Percentiles rank a stretch among this genome's conserved stretches.
Conservation (phyloP, 1,139 yeast genomes). For the Candida tetrigidarum region DNA sequence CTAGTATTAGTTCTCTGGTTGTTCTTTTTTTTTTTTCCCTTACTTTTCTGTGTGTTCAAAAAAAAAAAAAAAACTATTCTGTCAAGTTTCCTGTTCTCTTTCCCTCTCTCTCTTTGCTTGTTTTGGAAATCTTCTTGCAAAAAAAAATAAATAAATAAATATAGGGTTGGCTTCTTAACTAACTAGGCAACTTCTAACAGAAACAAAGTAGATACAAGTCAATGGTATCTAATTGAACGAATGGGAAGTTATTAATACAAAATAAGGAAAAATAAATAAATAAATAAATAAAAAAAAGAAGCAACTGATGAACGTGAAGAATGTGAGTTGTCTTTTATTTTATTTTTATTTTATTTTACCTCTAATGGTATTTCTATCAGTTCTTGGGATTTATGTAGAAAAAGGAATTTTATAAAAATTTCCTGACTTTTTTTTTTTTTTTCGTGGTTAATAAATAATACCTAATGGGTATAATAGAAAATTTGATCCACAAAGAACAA, state of each 20-base stretch:
- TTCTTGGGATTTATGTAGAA: neutral
- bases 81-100: neutral
- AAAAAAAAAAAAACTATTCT: neutral
- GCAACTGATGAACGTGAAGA: too few relatives aligned
- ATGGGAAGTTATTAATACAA: too few relatives aligned
- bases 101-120: neutral
- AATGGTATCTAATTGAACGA: neutral
- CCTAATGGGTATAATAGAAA: neutral
- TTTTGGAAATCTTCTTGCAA: slow-evolving; percentile 3
- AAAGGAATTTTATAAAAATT: slow-evolving; percentile 1
- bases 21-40: slow-evolving; percentile 4
- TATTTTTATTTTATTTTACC: neutral
- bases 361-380: too few relatives aligned
- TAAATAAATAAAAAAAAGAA: neutral
- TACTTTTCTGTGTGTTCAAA: neutral
- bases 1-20: neutral
- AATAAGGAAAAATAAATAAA: neutral
- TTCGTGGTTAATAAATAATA: neutral
- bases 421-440: slow-evolving; percentile 1
- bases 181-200: neutral
- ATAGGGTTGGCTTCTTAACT: too few relatives aligned
- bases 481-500: neutral
- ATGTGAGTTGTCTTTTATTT: neutral
- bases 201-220: neutral
- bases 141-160: neutral